Conservation (phyloP, 2,329 filamentous ascomycete genomes). For the Hymenoscyphus scutula region DNA sequence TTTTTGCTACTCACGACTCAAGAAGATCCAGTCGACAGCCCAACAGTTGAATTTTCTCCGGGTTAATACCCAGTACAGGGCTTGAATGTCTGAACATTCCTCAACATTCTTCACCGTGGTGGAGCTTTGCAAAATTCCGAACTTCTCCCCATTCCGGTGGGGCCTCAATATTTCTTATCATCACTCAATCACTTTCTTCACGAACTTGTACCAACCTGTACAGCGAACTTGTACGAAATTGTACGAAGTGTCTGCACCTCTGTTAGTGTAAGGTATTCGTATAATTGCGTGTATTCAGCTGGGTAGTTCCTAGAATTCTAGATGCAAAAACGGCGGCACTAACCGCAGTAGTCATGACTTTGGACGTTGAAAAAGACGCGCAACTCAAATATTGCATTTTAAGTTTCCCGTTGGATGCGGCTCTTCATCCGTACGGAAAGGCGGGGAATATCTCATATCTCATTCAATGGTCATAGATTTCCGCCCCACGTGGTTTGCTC, state of each 20-base stretch:
- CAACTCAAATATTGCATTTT: not conserved
- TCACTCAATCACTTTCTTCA: not conserved
- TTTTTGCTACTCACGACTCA: too few relatives aligned
- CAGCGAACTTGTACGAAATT: too few relatives aligned
- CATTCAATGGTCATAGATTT: not conserved
- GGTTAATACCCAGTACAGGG: not conserved
- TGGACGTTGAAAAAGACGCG: not conserved
- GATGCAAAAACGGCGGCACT: not conserved
- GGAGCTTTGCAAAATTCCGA: not conserved
- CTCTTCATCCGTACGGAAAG: not conserved
- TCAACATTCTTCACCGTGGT: not conserved
- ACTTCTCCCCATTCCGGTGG: not conserved
- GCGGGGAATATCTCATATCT: not conserved
- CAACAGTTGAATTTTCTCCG: not conserved
- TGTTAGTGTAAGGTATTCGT: too few relatives aligned
- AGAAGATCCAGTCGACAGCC: too few relatives aligned
- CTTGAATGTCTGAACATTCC: not conserved
- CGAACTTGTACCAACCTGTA: too few relatives aligned
- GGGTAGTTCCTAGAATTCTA: not conserved
- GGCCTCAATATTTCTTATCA: not conserved
- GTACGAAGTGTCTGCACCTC: too few relatives aligned
- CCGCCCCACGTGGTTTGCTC: not conserved
- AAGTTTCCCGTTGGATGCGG: not conserved
- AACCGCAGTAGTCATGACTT: not conserved
- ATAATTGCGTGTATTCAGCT: not conserved